phyloP scores from a whole-genome alignment of 2,329 filamentous ascomycete genomes.

The Monilinia fructigena region DNA sequence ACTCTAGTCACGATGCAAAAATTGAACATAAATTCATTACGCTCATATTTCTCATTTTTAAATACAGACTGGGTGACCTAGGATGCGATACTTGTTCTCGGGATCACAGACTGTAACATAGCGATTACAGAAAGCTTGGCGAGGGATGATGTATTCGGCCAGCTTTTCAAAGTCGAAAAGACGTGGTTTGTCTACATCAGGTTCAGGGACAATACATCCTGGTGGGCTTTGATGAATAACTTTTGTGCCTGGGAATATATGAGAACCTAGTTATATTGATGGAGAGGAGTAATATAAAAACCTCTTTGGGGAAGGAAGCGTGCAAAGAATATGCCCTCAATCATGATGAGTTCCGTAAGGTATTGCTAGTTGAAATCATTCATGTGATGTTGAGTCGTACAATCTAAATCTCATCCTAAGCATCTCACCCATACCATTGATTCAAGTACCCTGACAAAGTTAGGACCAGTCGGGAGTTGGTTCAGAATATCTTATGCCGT shows the following conservation, averaged over 20 bases:
- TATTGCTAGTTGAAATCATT: neutral
- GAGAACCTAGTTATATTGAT: neutral
- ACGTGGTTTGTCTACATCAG: conserved; percentile 52
- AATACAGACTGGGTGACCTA: conserved; percentile 89
- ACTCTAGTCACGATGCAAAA: conserved; percentile 81
- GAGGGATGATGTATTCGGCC: conserved; percentile 90
- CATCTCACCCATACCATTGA: neutral
- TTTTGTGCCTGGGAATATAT: conserved; percentile 51
- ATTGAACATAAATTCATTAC: conserved; percentile 98
- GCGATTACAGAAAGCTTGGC: conserved; percentile 92
- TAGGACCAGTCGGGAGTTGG: too few relatives aligned
- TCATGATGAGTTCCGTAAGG: conserved; percentile 49
- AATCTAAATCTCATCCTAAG: neutral
- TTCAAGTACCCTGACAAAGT: neutral
- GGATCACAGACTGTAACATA: conserved; percentile 77
- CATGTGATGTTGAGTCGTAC: neutral
- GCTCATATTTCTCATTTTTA: conserved; percentile 74
- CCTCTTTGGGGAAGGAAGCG: conserved; percentile 66
- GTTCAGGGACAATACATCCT: conserved; percentile 57
- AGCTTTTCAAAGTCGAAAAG: conserved; percentile 85
- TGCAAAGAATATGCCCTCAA: conserved; percentile 69
- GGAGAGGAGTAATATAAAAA: conserved; percentile 32
- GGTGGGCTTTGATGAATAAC: conserved; percentile 62
- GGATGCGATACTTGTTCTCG: conserved; percentile 68
- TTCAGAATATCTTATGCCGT: too few relatives aligned